phyloP scores from a whole-genome alignment of 1,284 basidiomycete species.

The Taiwanofungus camphoratus region DNA sequence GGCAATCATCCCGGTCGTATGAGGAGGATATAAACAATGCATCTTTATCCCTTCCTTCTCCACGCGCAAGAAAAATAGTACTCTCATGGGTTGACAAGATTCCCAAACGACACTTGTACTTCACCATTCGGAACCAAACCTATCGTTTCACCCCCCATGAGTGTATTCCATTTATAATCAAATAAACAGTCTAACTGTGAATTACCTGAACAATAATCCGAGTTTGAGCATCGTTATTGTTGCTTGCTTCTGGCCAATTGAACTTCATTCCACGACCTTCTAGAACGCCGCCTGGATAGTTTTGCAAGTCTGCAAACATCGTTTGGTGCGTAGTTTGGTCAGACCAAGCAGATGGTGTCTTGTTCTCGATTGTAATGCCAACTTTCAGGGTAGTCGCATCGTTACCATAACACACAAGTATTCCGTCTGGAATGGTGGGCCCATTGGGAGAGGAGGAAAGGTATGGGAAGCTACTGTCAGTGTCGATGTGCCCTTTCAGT shows the following conservation, averaged over 20 bases:
- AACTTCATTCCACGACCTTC: background rate
- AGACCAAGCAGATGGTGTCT: background rate
- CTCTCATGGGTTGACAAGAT: background rate
- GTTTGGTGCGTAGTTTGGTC: background rate
- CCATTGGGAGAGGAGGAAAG: background rate
- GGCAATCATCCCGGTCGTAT: background rate
- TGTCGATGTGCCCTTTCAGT: background rate
- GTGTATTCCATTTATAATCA: background rate
- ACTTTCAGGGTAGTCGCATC: background rate
- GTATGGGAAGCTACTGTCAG: background rate
- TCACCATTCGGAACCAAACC: background rate
- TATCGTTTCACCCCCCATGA: background rate
- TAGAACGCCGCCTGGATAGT: background rate
- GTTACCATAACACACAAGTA: background rate
- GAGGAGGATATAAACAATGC: background rate
- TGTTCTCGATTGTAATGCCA: background rate
- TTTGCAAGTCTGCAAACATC: background rate
- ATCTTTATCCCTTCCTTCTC: background rate
- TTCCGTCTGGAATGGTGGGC: background rate
- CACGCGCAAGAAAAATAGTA: background rate
- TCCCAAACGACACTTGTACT: background rate
- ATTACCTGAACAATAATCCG: background rate
- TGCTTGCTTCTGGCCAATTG: background rate
- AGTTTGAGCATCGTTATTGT: background rate
- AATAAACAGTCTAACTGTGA: background rate